These are phyloP conservation scores for Adansonia digitata DNA, from an alignment of 345 rosid genomes.

Conservation along the genomic window DNA sequence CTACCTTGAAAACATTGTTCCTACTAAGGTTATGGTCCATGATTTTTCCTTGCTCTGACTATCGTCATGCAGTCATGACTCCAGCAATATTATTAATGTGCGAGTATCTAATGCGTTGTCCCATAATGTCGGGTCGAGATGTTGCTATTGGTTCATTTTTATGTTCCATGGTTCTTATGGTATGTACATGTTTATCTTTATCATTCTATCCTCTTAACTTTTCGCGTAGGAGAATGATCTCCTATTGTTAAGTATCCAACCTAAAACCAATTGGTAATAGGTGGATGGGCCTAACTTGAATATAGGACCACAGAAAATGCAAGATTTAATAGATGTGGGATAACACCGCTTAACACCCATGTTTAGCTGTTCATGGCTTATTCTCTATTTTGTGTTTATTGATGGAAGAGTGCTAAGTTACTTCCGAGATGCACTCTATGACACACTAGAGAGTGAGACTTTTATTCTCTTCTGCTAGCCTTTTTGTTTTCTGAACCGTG, in stretches of 20 bases:
- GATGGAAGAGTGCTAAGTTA: background rate
- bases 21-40: constrained; percentile 89
- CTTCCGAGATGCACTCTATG: background rate
- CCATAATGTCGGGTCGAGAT: constrained; percentile 71
- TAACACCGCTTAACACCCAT: no score
- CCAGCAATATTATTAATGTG: constrained; percentile 79
- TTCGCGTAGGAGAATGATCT: background rate
- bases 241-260: background rate
- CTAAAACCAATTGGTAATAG: no score
- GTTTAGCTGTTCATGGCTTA: background rate
- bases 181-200: constrained; percentile 21
- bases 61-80: constrained; percentile 88
- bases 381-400: background rate
- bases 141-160: constrained; percentile 79
- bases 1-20: constrained; percentile 77
- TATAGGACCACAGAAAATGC: no score
- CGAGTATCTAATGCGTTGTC: constrained; percentile 94
- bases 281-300: no score
- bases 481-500: background rate
- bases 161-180: constrained; percentile 78
- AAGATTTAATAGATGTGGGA: no score
- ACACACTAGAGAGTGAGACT: background rate
- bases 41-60: constrained; percentile 95
- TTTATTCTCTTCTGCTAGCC: no score
- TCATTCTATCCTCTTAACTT: background rate